These are phyloP conservation scores for Lathyrus oleraceus DNA, from an alignment of 306 rosid species.

Conservation along the genomic window DNA sequence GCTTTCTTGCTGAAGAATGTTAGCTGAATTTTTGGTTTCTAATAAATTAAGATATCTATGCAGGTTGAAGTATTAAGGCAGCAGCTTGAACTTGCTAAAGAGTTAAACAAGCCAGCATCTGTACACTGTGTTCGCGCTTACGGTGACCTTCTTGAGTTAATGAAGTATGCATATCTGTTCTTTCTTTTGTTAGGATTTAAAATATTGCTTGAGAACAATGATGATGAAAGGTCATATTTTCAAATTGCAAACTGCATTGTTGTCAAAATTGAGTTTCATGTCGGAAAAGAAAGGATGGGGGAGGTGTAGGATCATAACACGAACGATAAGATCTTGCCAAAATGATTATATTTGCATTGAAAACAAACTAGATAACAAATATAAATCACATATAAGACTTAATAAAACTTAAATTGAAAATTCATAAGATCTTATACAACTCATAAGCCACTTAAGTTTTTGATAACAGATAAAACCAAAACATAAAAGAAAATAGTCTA, in stretches of 20 bases:
- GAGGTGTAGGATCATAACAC: too few relatives aligned
- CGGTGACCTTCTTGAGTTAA: conserved; percentile 76
- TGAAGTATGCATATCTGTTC: conserved; percentile 61
- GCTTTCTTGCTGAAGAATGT: conserved; percentile 19
- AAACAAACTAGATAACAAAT: neutral
- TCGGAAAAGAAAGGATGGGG: neutral
- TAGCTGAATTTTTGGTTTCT: conserved; percentile 28
- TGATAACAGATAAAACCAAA: neutral
- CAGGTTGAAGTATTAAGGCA: conserved; percentile 74
- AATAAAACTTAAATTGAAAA: conserved; percentile 1
- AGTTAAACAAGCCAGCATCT: conserved; percentile 78
- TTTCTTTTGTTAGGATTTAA: conserved; percentile 12
- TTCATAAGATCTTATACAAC: neutral
- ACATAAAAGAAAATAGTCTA: neutral
- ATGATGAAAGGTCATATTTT: neutral
- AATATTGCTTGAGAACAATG: conserved; percentile 3
- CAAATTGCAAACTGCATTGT: neutral
- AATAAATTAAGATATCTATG: conserved; percentile 22
- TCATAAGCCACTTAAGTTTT: neutral
- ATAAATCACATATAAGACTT: neutral
- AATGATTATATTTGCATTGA: neutral
- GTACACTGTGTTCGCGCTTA: conserved; percentile 89
- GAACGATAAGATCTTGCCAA: too few relatives aligned
- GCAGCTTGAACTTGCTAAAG: conserved; percentile 82
- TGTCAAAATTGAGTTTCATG: conserved; percentile 13